Evolutionary conservation across 345 rosid species (phyloP), one percentile per base, ranked within the genome.

Genomic region (Sisymbrium altissimum): DNA sequence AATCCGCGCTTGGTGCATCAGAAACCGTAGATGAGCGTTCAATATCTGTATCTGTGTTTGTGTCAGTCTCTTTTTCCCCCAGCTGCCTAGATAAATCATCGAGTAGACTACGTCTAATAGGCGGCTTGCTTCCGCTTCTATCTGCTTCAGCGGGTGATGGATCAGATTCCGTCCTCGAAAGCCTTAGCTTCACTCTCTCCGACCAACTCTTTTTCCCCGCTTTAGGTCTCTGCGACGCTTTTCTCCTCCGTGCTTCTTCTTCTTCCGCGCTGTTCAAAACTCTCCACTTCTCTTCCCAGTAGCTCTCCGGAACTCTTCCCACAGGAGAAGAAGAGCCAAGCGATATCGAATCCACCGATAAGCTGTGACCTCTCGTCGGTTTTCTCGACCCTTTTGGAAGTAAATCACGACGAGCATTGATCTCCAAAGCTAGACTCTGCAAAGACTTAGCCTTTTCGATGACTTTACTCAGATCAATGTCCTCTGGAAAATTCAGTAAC

Each of bases 261-360:
- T 84, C 81, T 78, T 84, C 97, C 36, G 85, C 87, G 38, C 86
- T 84, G 76, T 89, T 90, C 74, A 83, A 35, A 72, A 81, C 87
- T 80, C 96, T 89, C 98, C 98, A 94, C 71, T 81, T 88, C 78
- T 86, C 98, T 83, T 94, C 98, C 98, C 98, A 94, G 53, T 94
- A 94, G 85, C 93, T 89, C 59, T 89, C 96, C 40, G 86, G 94
- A 57, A 87, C 86, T 72, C 25, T 66, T 60, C 64, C 81, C 57
- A 83, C 75, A 56, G 96, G 90, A 73, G 88, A 84, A 70, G 87
- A 82, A 73, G 87, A 83, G 76, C 79, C 83, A 4, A 87, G 89
- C 65, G 90, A 85, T 52, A 81, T 23, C 25, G 87, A 80, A 79
- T 78, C 96, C 48, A 80, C 83, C 8, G 90, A 72, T 68, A 83